phyloP scores from a whole-genome alignment of 2,329 filamentous ascomycete genomes.

The Diplodia mutila region DNA sequence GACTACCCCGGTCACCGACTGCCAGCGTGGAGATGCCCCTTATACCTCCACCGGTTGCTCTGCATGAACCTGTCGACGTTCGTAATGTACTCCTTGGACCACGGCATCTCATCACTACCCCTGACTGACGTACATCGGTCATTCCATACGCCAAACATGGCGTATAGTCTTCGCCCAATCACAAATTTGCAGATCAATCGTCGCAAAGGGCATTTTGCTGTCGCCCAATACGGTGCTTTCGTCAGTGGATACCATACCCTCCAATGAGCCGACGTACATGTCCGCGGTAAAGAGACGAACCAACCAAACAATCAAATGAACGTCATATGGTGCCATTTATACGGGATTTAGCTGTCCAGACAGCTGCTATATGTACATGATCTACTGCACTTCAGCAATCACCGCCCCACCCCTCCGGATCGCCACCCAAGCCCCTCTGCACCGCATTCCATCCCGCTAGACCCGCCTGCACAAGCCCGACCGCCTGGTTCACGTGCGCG shows the following conservation, averaged over 20 bases:
- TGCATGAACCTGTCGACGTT: neutral
- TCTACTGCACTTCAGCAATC: constrained; percentile 5
- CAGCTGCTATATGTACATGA: neutral
- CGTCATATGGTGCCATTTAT: too few relatives aligned
- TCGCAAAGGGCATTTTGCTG: neutral
- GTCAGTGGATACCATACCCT: neutral
- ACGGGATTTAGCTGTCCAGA: too few relatives aligned
- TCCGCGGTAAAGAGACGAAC: too few relatives aligned
- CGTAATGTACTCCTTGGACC: neutral
- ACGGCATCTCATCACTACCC: neutral
- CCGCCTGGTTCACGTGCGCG: constrained; percentile 37
- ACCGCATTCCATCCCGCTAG: constrained; percentile 28
- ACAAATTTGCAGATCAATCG: neutral
- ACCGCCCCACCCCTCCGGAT: constrained; percentile 24
- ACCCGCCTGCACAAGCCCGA: constrained; percentile 40
- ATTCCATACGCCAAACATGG: neutral
- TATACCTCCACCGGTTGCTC: neutral
- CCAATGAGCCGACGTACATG: neutral
- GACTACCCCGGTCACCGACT: constrained; percentile 2
- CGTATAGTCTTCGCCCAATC: neutral
- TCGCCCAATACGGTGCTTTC: neutral
- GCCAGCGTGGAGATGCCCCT: neutral
- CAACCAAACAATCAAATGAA: too few relatives aligned
- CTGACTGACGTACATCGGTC: neutral
- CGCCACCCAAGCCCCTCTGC: constrained; percentile 16